Conservation (phyloP, 768 basidiomycete species). For the Tylopilus vinaceipallidus region DNA sequence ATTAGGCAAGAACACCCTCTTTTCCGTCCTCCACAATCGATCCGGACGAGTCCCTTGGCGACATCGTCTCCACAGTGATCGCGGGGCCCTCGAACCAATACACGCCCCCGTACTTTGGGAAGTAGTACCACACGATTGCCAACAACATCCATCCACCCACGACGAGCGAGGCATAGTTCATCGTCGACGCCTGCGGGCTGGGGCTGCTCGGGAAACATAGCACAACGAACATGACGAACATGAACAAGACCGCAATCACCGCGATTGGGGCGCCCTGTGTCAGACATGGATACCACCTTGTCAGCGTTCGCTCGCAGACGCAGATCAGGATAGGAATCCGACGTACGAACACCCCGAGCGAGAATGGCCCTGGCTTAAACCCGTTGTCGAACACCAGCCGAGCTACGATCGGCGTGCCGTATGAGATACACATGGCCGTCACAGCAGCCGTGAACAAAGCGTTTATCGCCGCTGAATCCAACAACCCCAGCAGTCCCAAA, state of each 20-base stretch:
- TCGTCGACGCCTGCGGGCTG: slow-evolving; percentile 40
- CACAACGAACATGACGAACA: slow-evolving; percentile 60
- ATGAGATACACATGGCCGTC: slow-evolving; percentile 42
- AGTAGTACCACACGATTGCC: slow-evolving; percentile 62
- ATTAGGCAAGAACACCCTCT: no score
- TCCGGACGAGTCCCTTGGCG: no score
- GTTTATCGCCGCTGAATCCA: slow-evolving; percentile 50
- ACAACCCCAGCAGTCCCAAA: slow-evolving; percentile 53
- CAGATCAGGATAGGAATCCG: no score
- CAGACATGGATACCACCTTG: no score
- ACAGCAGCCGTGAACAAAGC: slow-evolving; percentile 52
- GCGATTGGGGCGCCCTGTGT: slow-evolving; percentile 52
- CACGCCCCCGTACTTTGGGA: slow-evolving; percentile 66
- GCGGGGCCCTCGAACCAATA: slow-evolving; percentile 70
- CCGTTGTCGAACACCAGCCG: slow-evolving; percentile 45
- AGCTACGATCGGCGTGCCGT: slow-evolving; percentile 46
- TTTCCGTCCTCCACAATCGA: neutral
- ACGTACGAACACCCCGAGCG: slow-evolving; percentile 38
- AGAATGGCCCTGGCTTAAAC: slow-evolving; percentile 46
- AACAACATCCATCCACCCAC: slow-evolving; percentile 55
- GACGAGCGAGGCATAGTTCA: slow-evolving; percentile 75
- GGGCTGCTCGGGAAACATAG: slow-evolving; percentile 62
- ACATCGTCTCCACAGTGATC: slow-evolving; percentile 34
- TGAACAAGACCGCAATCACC: slow-evolving; percentile 53
- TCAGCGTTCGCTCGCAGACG: no score